Percentiles rank a stretch among this genome's conserved stretches.
Evolutionary conservation across 2,329 filamentous ascomycete species (phyloP).

Genomic region (Sporothrix luriei): DNA sequence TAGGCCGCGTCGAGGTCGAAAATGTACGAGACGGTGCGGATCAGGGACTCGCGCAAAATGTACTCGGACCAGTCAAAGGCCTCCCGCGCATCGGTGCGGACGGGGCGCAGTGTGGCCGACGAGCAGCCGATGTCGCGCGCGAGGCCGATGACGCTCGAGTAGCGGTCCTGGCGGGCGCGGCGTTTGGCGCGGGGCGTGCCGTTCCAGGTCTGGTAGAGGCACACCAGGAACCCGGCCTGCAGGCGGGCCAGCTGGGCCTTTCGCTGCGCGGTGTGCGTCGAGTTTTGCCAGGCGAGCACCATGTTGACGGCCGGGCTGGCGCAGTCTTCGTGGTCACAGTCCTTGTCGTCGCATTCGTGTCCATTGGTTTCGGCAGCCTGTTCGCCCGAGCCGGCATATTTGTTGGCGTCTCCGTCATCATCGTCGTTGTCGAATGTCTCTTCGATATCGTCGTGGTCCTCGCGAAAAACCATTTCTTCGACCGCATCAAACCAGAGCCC

Average conservation of each 20-base stretch:
- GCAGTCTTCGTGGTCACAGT: conserved; percentile 19
- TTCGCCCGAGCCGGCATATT: neutral
- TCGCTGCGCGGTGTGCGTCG: conserved; percentile 9
- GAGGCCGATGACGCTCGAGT: conserved; percentile 6
- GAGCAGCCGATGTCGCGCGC: conserved; percentile 20
- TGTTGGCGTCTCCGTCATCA: neutral
- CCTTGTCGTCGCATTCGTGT: neutral
- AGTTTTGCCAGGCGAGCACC: conserved; percentile 16
- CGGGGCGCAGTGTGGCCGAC: neutral
- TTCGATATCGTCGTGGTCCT: conserved; percentile 4
- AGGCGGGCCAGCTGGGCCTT: conserved; percentile 12
- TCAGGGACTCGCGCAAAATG: conserved; percentile 18
- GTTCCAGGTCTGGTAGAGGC: conserved; percentile 26
- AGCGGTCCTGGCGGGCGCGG: conserved; percentile 5
- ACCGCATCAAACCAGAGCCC: conserved; percentile 12
- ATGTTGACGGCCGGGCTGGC: neutral
- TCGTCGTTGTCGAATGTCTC: neutral
- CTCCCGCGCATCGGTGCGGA: conserved; percentile 8
- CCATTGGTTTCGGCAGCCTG: neutral
- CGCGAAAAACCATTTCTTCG: conserved; percentile 19
- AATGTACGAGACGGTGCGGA: conserved; percentile 22
- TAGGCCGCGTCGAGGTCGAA: conserved; percentile 22
- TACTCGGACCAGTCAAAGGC: conserved; percentile 24
- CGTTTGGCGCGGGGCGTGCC: neutral
- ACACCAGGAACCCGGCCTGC: conserved; percentile 16